Evolutionary conservation across 805 yeast species (phyloP).

Genomic region (Candida chauliodis): DNA sequence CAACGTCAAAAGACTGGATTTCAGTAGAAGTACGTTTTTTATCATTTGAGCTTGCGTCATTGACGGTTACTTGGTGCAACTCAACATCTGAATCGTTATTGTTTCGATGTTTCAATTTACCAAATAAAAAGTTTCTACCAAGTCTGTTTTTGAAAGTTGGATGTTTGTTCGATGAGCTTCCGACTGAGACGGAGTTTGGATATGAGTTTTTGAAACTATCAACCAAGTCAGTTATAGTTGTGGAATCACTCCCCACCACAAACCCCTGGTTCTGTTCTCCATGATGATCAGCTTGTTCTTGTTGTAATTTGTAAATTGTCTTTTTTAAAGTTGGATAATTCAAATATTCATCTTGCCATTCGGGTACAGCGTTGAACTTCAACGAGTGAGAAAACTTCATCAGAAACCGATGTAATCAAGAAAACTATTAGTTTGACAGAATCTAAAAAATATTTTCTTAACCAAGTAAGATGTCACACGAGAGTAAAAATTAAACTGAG

Average conservation of each 20-base stretch:
- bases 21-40: conserved; percentile 3
- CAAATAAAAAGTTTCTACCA: conserved; percentile 6
- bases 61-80: not conserved
- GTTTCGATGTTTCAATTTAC: conserved; percentile 1
- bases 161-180: not conserved
- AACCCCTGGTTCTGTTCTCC: conserved; percentile 24
- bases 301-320: conserved; percentile 51
- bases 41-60: conserved; percentile 2
- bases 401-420: not conserved
- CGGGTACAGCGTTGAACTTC: conserved; percentile 52
- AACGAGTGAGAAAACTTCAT: conserved; percentile 52
- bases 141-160: conserved; percentile 7
- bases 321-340: conserved; percentile 52
- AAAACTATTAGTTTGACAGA: conserved; percentile 4
- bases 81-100: conserved; percentile 4
- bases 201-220: conserved; percentile 9
- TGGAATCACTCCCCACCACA: conserved; percentile 15
- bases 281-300: conserved; percentile 23
- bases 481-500: not conserved
- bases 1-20: conserved; percentile 4
- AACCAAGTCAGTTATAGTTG: conserved; percentile 28
- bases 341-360: conserved; percentile 46
- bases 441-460: conserved; percentile 6
- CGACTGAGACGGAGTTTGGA: not conserved
- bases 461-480: conserved; percentile 4